Percentiles rank a stretch among this genome's conserved stretches.
Conservation (phyloP, 2,329 filamentous ascomycete species). For the Boeremia exigua region DNA sequence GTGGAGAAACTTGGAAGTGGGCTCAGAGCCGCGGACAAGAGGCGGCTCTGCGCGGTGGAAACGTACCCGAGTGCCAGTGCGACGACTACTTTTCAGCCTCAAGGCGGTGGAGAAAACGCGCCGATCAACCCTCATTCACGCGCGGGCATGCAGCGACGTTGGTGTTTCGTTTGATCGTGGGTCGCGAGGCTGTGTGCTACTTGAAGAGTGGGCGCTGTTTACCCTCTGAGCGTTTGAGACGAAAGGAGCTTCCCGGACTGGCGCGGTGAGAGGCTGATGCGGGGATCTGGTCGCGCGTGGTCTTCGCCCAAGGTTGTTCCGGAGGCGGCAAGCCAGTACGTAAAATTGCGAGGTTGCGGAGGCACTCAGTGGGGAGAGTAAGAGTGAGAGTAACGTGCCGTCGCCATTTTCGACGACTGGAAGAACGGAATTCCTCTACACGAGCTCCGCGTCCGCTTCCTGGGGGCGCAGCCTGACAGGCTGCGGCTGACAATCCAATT, state of each 20-base stretch:
- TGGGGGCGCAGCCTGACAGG: conserved; percentile 18
- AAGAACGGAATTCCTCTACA: conserved; percentile 6
- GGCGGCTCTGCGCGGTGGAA: conserved; percentile 45
- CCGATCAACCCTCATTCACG: conserved; percentile 35
- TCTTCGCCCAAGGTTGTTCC: conserved; percentile 14
- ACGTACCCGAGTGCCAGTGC: conserved; percentile 48
- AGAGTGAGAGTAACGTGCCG: not conserved
- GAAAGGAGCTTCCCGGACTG: conserved; percentile 14
- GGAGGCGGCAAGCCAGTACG: conserved; percentile 14
- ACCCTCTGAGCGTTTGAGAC: conserved; percentile 6
- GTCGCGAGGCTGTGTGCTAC: conserved; percentile 14
- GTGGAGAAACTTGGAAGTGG: conserved; percentile 22
- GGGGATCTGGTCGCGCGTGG: conserved; percentile 15
- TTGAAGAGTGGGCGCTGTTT: conserved; percentile 3
- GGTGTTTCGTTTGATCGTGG: conserved; percentile 5
- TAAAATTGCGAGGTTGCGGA: conserved; percentile 11
- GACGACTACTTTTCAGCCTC: conserved; percentile 46
- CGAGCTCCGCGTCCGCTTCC: conserved; percentile 7
- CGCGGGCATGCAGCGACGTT: not conserved
- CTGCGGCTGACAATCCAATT: conserved; percentile 20
- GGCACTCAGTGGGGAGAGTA: conserved; percentile 6
- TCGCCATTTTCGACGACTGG: conserved; percentile 3
- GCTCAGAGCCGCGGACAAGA: conserved; percentile 22
- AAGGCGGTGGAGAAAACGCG: conserved; percentile 43
- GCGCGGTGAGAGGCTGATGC: conserved; percentile 20